Evolutionary conservation across 768 basidiomycete species (phyloP), one percentile per base, ranked within the genome.

Genomic region (Gymnopilus dilepis): DNA sequence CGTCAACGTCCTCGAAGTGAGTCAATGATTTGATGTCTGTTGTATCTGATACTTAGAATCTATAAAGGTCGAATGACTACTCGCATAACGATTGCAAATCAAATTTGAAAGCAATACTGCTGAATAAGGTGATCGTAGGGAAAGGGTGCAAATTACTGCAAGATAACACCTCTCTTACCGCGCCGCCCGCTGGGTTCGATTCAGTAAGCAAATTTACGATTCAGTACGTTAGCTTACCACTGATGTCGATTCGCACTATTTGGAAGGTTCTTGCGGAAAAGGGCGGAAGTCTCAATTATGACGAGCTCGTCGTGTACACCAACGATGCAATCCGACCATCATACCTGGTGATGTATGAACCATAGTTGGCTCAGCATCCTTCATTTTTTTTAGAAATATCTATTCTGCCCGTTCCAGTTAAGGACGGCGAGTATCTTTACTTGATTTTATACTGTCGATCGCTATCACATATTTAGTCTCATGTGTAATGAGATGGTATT

Each of bases 1-100:
- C 88, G 5, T 86, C 87, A n/a, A 90, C 89, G 1, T 89, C 89
- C n/a, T 90, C 89, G 6, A 90, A 90, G 82, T 85, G 58, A 59
- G 82, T 63, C 3, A 17, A 33, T 52, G 48, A n/a, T n/a, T n/a
- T n/a, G n/a, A n/a, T 63, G 19, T 15, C 9, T 34, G 24, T 43
- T 51, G 12, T 38, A 12, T 15, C 17, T 58, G 45, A 31, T 28
- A 11, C 30, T 58, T 19, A 43, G 21, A 17, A 12, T 40, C 43
- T 17, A 15, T 43, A 11, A 38, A 86, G 84, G 66, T 88, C 89
- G 17, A 86, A 89, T 61, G 89, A 91, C 72, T 91, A 91, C 68
- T 88, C 88, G 11, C 78, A 76, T 54, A 89, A 88, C 61, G 77
- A 81, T 55, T 82, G 80, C 61, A 74, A 80, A 42, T 89, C 86